Conservation (phyloP, 2,329 filamentous ascomycete species). For the Xylariales sp. region DNA sequence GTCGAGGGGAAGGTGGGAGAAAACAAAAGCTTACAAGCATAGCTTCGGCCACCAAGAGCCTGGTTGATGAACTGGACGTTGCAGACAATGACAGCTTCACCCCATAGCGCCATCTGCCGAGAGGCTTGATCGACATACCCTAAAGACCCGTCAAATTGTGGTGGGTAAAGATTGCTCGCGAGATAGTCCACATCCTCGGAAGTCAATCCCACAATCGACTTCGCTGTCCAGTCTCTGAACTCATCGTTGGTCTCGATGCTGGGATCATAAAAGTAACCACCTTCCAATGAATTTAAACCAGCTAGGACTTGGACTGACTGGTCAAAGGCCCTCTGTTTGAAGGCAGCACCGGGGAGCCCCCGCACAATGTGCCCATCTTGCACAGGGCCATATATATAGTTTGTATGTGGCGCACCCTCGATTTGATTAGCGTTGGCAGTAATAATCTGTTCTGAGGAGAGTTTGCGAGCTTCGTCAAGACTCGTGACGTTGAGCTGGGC, state of each 20-base stretch:
- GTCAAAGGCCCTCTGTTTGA: neutral
- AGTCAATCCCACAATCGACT: neutral
- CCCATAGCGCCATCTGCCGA: constrained; percentile 1
- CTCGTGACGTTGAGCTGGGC: neutral
- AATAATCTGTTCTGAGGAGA: neutral
- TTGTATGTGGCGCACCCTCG: neutral
- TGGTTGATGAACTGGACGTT: neutral
- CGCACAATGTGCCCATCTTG: neutral
- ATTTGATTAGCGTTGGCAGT: neutral
- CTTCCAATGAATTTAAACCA: neutral
- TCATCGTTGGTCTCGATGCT: neutral
- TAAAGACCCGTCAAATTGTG: neutral
- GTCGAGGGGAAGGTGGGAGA: too few relatives aligned
- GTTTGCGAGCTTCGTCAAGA: neutral
- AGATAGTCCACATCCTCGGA: neutral
- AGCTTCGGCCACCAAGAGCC: neutral
- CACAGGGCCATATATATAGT: neutral
- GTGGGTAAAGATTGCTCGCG: neutral
- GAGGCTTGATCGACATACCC: constrained; percentile 1
- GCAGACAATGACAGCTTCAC: neutral
- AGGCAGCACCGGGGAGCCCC: too few relatives aligned
- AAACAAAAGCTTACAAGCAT: constrained; percentile 2
- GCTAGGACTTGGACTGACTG: neutral
- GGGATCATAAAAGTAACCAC: constrained; percentile 1
- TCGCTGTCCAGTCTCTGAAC: neutral